Evolutionary conservation across 2,329 filamentous ascomycete species (phyloP).

Genomic region (Lecanicillium sp.): DNA sequence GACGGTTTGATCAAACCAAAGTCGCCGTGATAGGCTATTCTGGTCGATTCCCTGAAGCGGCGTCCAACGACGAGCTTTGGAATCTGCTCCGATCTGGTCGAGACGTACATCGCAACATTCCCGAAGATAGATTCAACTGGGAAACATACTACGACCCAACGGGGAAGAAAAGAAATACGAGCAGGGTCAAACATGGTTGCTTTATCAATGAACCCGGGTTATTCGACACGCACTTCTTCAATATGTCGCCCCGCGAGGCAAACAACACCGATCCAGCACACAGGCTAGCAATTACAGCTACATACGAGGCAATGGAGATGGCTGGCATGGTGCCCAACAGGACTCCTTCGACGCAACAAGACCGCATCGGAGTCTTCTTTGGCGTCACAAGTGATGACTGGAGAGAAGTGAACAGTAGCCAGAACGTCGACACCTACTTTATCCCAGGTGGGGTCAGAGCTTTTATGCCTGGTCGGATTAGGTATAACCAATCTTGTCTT

Average conservation of each 20-base stretch:
- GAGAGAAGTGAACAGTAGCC: constrained; percentile 68
- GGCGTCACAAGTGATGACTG: constrained; percentile 74
- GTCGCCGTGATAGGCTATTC: constrained; percentile 71
- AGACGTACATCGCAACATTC: constrained; percentile 60
- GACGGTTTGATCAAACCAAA: constrained; percentile 37
- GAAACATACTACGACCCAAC: constrained; percentile 58
- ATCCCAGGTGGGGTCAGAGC: constrained; percentile 46
- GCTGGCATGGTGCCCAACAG: constrained; percentile 61
- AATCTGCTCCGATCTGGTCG: constrained; percentile 60
- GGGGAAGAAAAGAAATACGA: constrained; percentile 57
- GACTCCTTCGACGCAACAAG: constrained; percentile 52
- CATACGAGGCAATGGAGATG: constrained; percentile 73
- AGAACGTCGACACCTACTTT: constrained; percentile 56
- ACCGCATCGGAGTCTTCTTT: constrained; percentile 66
- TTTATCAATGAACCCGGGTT: constrained; percentile 62
- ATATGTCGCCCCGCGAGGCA: constrained; percentile 66
- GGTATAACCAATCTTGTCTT: too few relatives aligned
- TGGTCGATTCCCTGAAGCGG: constrained; percentile 38
- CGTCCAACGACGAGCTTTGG: constrained; percentile 46
- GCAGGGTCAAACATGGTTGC: constrained; percentile 61
- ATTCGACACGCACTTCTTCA: constrained; percentile 73
- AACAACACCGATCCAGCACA: constrained; percentile 68
- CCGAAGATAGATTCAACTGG: constrained; percentile 52
- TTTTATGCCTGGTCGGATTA: constrained; percentile 56
- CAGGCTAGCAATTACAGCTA: constrained; percentile 62